Base-by-base conservation (phyloP, 2,329 filamentous ascomycete species). In the Pseudocercospora ulei region DNA sequence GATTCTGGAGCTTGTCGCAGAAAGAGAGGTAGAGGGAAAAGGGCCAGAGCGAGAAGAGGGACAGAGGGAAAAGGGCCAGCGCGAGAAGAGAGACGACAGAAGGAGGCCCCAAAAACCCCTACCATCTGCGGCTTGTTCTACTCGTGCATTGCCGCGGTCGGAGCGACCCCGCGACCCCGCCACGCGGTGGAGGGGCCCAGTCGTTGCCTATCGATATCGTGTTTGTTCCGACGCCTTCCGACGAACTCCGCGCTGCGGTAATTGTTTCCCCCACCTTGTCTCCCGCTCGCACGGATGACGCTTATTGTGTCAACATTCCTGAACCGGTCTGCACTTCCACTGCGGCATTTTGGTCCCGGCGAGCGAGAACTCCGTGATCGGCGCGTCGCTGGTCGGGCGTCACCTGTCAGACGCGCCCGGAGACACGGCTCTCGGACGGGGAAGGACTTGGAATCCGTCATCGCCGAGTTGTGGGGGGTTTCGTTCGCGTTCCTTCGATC, bases 111-210 rank as follows among this genome's bases (percentile, higher is more conserved):
- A 38, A 37, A 46, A 45, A 38, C 29, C 37, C 46, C 31, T 50
- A 39, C 41, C 38, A 31, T 35, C 27, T 34, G 28, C 20, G 13
- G 17, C 12, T 17, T 35, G 6, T 25, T 41, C 27, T 38, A 26
- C 35, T 35, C 33, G 28, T 22, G 23, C 33, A 45, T 43, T 48
- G 45, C 45, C 45, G 45, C 45, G 45, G 45, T 43, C 36, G 46
- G 28, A 22, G 11, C 36, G 30, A 25, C 28, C 35, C 38, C 35
- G 20, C 33, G 27, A 22, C 30, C 30, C 30, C 30, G 23, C 30
- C n/a, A 22, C 23, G 30, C 11, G 20, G 20, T 22, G 9, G 30
- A 33, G n/a, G 30, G 23, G 30, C 27, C 27, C 29, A 18, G 29
- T 11, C 29, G 7, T 7, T 33, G 30, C 30, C 30, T 33, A 19